These are phyloP conservation scores for Pseudozyma sp. DNA, from an alignment of 1,284 basidiomycete species.

Conservation along the genomic window DNA sequence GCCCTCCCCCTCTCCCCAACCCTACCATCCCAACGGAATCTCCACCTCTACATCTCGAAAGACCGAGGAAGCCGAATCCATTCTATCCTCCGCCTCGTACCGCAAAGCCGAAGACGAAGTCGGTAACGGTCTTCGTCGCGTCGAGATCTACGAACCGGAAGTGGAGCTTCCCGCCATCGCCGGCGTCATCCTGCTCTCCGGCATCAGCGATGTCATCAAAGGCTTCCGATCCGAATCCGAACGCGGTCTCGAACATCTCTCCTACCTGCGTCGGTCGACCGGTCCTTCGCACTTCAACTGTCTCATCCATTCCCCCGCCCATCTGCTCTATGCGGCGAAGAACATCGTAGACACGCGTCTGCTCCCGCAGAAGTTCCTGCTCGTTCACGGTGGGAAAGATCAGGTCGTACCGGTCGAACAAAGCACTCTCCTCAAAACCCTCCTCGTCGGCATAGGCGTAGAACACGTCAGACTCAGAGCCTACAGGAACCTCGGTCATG, in stretches of 20 bases:
- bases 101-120: slow-evolving; percentile 51
- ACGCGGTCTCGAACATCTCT: slow-evolving; percentile 69
- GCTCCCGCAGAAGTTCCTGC: slow-evolving; percentile 68
- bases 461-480: slow-evolving; percentile 66
- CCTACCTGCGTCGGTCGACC: slow-evolving; percentile 66
- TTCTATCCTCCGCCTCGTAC: slow-evolving; percentile 32
- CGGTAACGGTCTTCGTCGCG: slow-evolving; percentile 61
- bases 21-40: neutral
- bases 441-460: slow-evolving; percentile 69
- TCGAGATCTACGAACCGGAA: slow-evolving; percentile 69
- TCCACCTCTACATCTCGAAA: slow-evolving; percentile 26
- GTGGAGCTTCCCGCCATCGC: slow-evolving; percentile 66
- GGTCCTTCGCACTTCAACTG: slow-evolving; percentile 69
- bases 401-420: slow-evolving; percentile 68
- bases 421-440: slow-evolving; percentile 68
- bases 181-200: slow-evolving; percentile 69
- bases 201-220: slow-evolving; percentile 70
- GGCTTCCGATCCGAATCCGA: slow-evolving; percentile 67
- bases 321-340: slow-evolving; percentile 69
- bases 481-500: slow-evolving; percentile 68
- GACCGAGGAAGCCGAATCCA: slow-evolving; percentile 32
- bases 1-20: neutral
- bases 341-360: slow-evolving; percentile 67
- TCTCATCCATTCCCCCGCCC: slow-evolving; percentile 69
- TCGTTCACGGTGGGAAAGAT: slow-evolving; percentile 70